Conservation (phyloP, 2,329 filamentous ascomycete species). For the Alternaria triticina region DNA sequence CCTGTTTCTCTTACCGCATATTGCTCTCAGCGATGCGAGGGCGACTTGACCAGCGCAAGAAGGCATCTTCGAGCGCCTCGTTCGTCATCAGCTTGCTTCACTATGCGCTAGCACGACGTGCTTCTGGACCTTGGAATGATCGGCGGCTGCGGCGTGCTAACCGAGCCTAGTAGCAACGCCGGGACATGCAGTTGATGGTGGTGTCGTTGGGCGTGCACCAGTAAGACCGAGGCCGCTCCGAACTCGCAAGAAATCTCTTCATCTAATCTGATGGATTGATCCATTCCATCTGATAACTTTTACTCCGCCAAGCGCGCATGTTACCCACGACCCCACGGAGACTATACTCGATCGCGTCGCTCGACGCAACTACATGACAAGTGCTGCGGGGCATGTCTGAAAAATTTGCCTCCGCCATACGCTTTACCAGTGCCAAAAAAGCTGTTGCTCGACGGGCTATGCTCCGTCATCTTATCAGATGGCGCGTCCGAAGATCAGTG, state of each 20-base stretch:
- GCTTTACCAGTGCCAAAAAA: conserved; percentile 28
- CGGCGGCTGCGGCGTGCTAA: conserved; percentile 24
- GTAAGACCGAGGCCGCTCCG: conserved; percentile 26
- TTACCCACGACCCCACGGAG: conserved; percentile 27
- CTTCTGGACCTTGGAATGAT: conserved; percentile 16
- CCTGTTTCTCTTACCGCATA: background rate
- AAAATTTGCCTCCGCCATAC: conserved; percentile 40
- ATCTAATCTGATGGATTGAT: conserved; percentile 21
- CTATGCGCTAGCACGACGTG: conserved; percentile 15
- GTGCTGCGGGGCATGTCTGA: conserved; percentile 34
- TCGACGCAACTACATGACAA: conserved; percentile 18
- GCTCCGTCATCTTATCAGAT: conserved; percentile 41
- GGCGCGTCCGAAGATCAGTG: conserved; percentile 25
- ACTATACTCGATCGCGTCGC: conserved; percentile 8
- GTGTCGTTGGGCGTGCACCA: conserved; percentile 14
- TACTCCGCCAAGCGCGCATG: conserved; percentile 19
- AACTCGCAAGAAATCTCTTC: conserved; percentile 19
- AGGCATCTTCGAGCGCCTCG: conserved; percentile 21
- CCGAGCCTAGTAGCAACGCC: conserved; percentile 28
- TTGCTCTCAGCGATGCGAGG: background rate
- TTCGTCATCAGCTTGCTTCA: conserved; percentile 31
- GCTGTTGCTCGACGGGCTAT: conserved; percentile 18
- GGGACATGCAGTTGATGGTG: conserved; percentile 23
- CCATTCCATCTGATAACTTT: conserved; percentile 37
- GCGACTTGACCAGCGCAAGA: background rate